Conservation (phyloP, 2,329 filamentous ascomycete genomes). For the Volutella citrinella region DNA sequence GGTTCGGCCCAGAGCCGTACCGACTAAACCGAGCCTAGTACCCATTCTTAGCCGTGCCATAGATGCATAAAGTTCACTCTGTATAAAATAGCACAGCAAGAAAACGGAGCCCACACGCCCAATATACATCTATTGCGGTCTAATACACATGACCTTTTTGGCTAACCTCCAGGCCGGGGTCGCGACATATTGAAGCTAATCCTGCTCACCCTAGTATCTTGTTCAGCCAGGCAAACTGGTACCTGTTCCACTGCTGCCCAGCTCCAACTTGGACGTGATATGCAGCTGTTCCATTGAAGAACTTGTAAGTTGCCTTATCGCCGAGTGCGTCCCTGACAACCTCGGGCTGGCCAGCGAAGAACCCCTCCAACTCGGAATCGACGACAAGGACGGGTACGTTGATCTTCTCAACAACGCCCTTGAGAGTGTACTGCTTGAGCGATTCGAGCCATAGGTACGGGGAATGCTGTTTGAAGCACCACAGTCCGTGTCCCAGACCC, state of each 20-base stretch:
- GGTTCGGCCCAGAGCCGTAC: too few relatives aligned
- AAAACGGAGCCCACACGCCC: too few relatives aligned
- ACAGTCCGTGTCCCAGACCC: slow-evolving; percentile 30
- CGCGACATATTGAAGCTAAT: slow-evolving; percentile 6
- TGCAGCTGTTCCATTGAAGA: slow-evolving; percentile 13
- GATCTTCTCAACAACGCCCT: slow-evolving; percentile 14
- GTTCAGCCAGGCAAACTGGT: slow-evolving; percentile 23
- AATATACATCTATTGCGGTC: too few relatives aligned
- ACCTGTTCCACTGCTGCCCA: slow-evolving; percentile 13
- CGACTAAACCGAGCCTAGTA: too few relatives aligned
- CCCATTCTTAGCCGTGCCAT: too few relatives aligned
- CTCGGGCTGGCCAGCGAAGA: slow-evolving; percentile 12
- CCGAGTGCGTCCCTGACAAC: slow-evolving; percentile 11
- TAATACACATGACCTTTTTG: too few relatives aligned
- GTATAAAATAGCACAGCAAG: too few relatives aligned
- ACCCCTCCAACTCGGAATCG: slow-evolving; percentile 17
- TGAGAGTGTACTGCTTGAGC: slow-evolving; percentile 11
- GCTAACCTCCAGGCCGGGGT: too few relatives aligned
- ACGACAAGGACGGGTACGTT: slow-evolving; percentile 21
- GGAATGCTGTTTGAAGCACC: slow-evolving; percentile 28
- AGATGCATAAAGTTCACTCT: too few relatives aligned
- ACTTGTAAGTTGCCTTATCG: slow-evolving; percentile 9
- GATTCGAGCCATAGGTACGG: slow-evolving; percentile 25
- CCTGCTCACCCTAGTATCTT: slow-evolving; percentile 19
- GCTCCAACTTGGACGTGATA: slow-evolving; percentile 17